phyloP scores from a whole-genome alignment of 2,329 filamentous ascomycete genomes.

The Ophiostoma perfectum region DNA sequence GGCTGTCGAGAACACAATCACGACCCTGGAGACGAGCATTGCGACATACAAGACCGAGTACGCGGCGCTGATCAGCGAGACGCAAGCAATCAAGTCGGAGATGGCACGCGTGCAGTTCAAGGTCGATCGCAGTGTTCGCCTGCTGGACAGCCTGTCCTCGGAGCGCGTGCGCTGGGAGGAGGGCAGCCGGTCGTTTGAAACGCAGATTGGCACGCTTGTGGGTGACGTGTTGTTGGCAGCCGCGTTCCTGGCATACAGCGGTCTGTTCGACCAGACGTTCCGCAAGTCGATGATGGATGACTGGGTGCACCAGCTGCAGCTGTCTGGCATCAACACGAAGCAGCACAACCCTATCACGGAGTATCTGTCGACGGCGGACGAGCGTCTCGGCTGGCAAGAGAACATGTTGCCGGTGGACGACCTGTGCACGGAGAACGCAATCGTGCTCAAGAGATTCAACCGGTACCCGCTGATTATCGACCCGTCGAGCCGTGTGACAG shows the following conservation, averaged over 20 bases:
- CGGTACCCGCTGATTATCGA: slow-evolving; percentile 97
- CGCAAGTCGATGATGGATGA: slow-evolving; percentile 96
- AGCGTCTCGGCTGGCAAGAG: slow-evolving; percentile 90
- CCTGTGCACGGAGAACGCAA: slow-evolving; percentile 96
- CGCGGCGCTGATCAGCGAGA: slow-evolving; percentile 91
- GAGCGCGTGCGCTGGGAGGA: slow-evolving; percentile 93
- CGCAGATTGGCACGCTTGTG: slow-evolving; percentile 92
- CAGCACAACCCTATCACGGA: slow-evolving; percentile 90
- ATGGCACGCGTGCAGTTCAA: slow-evolving; percentile 97
- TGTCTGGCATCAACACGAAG: slow-evolving; percentile 93
- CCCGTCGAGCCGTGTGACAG: slow-evolving; percentile 87
- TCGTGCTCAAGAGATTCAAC: slow-evolving; percentile 96
- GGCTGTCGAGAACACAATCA: slow-evolving; percentile 83
- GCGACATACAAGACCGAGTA: slow-evolving; percentile 95
- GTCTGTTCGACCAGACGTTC: slow-evolving; percentile 97
- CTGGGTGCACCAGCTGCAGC: slow-evolving; percentile 86
- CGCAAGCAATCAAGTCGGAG: slow-evolving; percentile 92
- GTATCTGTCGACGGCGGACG: slow-evolving; percentile 93
- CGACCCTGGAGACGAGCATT: slow-evolving; percentile 80
- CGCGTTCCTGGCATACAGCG: slow-evolving; percentile 93
- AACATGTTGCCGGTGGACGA: slow-evolving; percentile 92
- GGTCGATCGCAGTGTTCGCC: slow-evolving; percentile 88
- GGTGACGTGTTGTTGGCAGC: slow-evolving; percentile 95
- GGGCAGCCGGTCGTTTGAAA: slow-evolving; percentile 96
- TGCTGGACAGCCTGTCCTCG: slow-evolving; percentile 91